phyloP scores from a whole-genome alignment of 495 filamentous ascomycete genomes.

The Elasticomyces elasticus region DNA sequence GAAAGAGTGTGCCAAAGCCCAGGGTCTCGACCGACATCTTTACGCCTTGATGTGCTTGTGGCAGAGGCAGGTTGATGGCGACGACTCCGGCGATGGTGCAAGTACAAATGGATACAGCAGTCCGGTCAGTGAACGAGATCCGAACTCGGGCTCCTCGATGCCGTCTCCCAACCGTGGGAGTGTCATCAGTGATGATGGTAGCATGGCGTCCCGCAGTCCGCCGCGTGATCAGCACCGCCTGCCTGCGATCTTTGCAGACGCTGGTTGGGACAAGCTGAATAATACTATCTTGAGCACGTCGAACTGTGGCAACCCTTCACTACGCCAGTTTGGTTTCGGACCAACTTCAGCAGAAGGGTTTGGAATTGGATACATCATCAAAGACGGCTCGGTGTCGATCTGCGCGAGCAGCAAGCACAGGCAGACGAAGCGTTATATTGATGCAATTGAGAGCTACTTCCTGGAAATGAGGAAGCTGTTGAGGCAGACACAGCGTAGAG shows the following conservation, averaged over 20 bases:
- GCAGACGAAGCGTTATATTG: conserved; percentile 82
- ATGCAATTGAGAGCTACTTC: conserved; percentile 80
- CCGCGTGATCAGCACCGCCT: conserved; percentile 34
- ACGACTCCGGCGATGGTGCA: conserved; percentile 43
- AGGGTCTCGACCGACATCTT: conserved; percentile 87
- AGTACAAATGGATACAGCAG: conserved; percentile 50
- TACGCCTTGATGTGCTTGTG: conserved; percentile 93
- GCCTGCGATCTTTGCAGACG: conserved; percentile 75
- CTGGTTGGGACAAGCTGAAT: conserved; percentile 90
- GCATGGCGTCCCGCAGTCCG: conserved; percentile 25
- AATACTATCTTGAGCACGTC: conserved; percentile 90
- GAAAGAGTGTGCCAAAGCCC: conserved; percentile 77
- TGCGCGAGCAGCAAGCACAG: conserved; percentile 87
- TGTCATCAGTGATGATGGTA: conserved; percentile 38
- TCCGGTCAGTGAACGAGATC: conserved; percentile 35
- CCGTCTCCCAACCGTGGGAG: conserved; percentile 50
- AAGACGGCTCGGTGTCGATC: conserved; percentile 85
- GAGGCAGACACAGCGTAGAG: conserved; percentile 51
- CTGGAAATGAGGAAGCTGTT: conserved; percentile 81
- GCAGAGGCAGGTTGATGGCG: conserved; percentile 78
- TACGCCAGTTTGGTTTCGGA: conserved; percentile 93
- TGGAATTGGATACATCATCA: conserved; percentile 98
- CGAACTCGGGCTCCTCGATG: conserved; percentile 33
- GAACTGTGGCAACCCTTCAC: conserved; percentile 97
- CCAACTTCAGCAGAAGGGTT: conserved; percentile 92